These are phyloP conservation scores for Trichomonas tenax DNA, from an alignment of 208 protist species.

Conservation along the genomic window DNA sequence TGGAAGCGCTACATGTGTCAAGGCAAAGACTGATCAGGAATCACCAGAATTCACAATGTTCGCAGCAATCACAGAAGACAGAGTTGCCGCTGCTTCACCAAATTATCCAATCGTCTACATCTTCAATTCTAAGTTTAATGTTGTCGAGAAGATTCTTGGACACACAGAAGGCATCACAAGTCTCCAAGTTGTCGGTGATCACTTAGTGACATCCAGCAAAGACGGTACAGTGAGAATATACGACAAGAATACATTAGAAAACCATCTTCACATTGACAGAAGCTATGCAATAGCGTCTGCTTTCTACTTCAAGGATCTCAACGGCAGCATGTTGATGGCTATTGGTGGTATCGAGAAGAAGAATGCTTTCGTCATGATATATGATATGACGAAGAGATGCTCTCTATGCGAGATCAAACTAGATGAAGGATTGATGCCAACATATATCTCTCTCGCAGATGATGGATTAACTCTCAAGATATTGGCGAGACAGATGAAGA, in stretches of 20 bases:
- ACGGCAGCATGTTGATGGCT: background rate
- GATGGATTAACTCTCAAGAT: background rate
- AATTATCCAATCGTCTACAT: background rate
- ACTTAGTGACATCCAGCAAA: constrained; percentile 68
- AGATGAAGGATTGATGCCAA: background rate
- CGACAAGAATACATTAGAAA: background rate
- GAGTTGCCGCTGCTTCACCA: background rate
- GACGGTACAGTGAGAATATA: constrained; percentile 60
- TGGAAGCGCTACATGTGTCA: background rate
- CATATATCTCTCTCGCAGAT: background rate
- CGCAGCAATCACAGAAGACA: background rate
- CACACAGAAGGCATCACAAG: background rate
- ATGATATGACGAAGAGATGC: background rate
- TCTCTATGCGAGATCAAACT: background rate
- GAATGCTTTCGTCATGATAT: background rate
- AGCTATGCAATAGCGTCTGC: background rate
- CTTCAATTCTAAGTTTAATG: background rate
- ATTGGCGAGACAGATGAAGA: background rate
- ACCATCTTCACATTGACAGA: background rate
- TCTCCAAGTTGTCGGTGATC: background rate
- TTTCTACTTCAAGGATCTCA: background rate
- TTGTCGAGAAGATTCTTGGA: background rate
- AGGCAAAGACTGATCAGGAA: background rate
- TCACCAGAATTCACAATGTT: background rate
- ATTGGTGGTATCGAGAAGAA: background rate